A percentile compares a stretch with the other conserved stretches of the same genome.
Evolutionary conservation across 495 filamentous ascomycete genomes (phyloP).

Genomic region (Lentithecium fluviatile): DNA sequence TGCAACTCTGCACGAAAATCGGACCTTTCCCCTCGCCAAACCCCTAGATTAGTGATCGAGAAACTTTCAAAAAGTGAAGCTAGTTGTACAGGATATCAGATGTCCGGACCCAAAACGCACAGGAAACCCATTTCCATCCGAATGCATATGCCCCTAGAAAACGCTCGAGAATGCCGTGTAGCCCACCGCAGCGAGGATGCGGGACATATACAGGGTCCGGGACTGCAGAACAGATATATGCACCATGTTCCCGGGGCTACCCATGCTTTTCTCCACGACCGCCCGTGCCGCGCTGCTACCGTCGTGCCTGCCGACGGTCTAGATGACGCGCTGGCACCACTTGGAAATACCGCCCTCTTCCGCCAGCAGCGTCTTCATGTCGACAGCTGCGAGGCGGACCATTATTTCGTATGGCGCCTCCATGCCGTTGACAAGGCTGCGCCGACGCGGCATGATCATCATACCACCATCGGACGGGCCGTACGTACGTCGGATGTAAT

Average conservation of each 20-base stretch:
- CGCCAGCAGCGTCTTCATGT: conserved; percentile 15
- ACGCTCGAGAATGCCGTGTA: not conserved
- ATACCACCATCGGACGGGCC: conserved; percentile 7
- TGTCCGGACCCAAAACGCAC: not conserved
- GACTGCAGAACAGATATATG: too few species aligned
- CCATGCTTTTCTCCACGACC: not conserved
- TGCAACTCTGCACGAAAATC: too few species aligned
- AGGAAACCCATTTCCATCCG: not conserved
- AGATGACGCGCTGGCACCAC: conserved; percentile 10
- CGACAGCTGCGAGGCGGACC: conserved; percentile 9
- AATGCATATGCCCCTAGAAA: conserved; percentile 2
- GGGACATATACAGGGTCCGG: not conserved
- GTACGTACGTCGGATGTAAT: conserved; percentile 11
- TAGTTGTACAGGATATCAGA: conserved; percentile 27
- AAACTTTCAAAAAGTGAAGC: too few species aligned
- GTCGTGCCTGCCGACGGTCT: not conserved
- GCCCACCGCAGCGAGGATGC: not conserved
- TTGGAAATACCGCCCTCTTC: conserved; percentile 16
- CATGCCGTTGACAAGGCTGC: not conserved
- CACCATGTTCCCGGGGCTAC: too few species aligned
- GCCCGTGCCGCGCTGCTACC: not conserved
- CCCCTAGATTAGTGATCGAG: too few species aligned
- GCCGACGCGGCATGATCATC: conserved; percentile 13
- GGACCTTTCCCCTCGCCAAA: too few species aligned
- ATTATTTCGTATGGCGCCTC: conserved; percentile 29